These are phyloP conservation scores for Dioszegia crocea DNA, from an alignment of 768 basidiomycete genomes.

Conservation along the genomic window DNA sequence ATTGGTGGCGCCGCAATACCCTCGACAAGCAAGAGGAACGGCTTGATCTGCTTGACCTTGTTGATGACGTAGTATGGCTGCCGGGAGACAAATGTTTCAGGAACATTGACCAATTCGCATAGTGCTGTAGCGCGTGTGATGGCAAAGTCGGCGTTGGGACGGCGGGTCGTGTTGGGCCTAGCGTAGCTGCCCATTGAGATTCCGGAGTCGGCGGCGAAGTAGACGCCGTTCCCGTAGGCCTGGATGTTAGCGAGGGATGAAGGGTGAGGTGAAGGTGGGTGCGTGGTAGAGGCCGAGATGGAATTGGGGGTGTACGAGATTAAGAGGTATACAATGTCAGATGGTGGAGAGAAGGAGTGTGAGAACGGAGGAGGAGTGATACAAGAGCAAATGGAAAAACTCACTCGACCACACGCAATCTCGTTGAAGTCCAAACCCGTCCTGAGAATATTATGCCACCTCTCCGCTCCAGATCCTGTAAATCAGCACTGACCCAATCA, in stretches of 20 bases:
- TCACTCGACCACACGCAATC: slow-evolving; percentile 21
- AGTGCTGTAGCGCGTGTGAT: slow-evolving; percentile 20
- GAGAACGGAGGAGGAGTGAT: too few relatives aligned
- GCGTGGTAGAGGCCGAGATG: too few relatives aligned
- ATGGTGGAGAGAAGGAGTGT: too few relatives aligned
- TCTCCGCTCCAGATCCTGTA: slow-evolving; percentile 20
- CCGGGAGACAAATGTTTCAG: slow-evolving; percentile 19
- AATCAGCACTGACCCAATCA: too few relatives aligned
- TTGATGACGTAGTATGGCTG: slow-evolving; percentile 31
- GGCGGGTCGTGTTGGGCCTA: background rate
- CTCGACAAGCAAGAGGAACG: slow-evolving; percentile 31
- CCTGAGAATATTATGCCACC: slow-evolving; percentile 37
- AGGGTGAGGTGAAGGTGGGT: too few relatives aligned
- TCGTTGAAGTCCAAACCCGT: slow-evolving; percentile 30
- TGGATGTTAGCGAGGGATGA: slow-evolving; percentile 1
- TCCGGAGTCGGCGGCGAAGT: slow-evolving; percentile 25
- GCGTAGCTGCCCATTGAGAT: slow-evolving; percentile 20
- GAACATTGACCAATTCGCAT: slow-evolving; percentile 31
- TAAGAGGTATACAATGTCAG: too few relatives aligned
- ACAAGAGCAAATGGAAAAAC: too few relatives aligned
- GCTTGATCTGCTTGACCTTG: slow-evolving; percentile 37
- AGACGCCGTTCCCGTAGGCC: slow-evolving; percentile 33
- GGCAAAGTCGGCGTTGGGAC: slow-evolving; percentile 27
- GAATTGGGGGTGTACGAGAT: too few relatives aligned
- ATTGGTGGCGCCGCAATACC: slow-evolving; percentile 1